Percentiles rank a stretch among this genome's conserved stretches.
Evolutionary conservation across 495 filamentous ascomycete genomes (phyloP).

Genomic region (Aspergillus bertholletiae): DNA sequence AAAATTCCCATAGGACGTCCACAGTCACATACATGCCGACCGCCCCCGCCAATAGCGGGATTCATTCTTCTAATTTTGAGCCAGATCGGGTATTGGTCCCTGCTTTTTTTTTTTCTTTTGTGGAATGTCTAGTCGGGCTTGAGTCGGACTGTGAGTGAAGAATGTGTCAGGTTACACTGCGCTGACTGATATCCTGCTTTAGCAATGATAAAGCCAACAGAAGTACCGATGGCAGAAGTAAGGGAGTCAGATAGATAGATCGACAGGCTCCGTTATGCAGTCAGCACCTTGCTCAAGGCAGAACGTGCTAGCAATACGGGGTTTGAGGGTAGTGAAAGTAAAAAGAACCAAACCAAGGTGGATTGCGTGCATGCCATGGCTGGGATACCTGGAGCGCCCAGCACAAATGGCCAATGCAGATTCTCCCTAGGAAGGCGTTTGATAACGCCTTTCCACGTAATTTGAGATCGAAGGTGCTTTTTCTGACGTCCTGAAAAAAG

Average conservation of each 20-base stretch:
- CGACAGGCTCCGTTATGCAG: background rate
- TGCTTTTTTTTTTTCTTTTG: too few species aligned
- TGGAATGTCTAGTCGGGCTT: too few species aligned
- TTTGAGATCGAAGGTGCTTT: background rate
- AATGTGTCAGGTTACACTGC: background rate
- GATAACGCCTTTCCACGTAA: background rate
- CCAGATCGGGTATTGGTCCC: conserved; percentile 4
- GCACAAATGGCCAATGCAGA: background rate
- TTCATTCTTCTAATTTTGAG: background rate
- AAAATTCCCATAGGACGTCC: background rate
- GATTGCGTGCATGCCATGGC: background rate
- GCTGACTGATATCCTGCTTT: background rate
- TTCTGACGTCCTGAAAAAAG: background rate
- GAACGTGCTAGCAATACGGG: background rate
- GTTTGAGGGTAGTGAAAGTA: background rate
- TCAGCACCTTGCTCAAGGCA: background rate
- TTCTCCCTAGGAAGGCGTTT: background rate
- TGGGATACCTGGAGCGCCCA: too few species aligned
- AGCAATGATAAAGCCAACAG: background rate
- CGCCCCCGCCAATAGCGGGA: too few species aligned
- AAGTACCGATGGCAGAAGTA: background rate
- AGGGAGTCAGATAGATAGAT: background rate
- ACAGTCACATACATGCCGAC: background rate
- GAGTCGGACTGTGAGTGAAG: background rate
- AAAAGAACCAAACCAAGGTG: background rate